Percentiles rank a stretch among this genome's conserved stretches.
These are phyloP conservation scores for Moesziomyces antarcticus DNA, from an alignment of 1,284 basidiomycete genomes.

Conservation along the genomic window DNA sequence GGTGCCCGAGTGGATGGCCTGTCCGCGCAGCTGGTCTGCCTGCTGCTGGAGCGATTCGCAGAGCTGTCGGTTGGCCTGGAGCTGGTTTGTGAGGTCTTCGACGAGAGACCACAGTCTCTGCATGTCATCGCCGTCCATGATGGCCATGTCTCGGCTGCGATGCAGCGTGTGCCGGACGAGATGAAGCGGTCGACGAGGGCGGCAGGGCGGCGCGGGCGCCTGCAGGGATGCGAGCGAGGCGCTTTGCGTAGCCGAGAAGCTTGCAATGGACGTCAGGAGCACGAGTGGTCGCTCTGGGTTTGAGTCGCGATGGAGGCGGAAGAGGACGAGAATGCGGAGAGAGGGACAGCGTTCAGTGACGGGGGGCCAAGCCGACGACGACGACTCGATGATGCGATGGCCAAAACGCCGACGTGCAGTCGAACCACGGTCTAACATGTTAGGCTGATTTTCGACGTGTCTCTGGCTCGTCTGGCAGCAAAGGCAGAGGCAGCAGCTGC, in stretches of 20 bases:
- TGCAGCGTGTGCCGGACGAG: neutral
- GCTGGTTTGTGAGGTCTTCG: conserved; percentile 72
- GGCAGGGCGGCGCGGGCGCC: no score
- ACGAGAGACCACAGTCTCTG: conserved; percentile 64
- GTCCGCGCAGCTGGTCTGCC: conserved; percentile 75
- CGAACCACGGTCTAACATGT: neutral
- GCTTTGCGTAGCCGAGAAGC: neutral
- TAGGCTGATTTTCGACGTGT: neutral
- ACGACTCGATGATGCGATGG: conserved; percentile 2
- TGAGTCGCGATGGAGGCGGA: conserved; percentile 1
- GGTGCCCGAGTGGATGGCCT: conserved; percentile 80
- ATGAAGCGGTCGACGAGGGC: no score
- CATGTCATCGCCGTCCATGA: conserved; percentile 60
- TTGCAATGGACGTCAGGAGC: no score
- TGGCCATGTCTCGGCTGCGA: conserved; percentile 28
- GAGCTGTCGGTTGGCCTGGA: conserved; percentile 84
- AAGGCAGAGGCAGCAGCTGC: neutral
- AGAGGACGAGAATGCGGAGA: neutral
- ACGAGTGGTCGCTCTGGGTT: neutral
- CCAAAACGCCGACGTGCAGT: conserved; percentile 4
- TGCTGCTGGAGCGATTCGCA: conserved; percentile 79
- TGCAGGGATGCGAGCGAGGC: neutral
- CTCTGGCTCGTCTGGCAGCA: neutral
- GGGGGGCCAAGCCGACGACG: neutral
- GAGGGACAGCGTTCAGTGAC: neutral